Percentiles rank a stretch among this genome's conserved stretches.
These are phyloP conservation scores for Ceratobasidium sp. DNA, from an alignment of 1,284 basidiomycete species.

Conservation along the genomic window DNA sequence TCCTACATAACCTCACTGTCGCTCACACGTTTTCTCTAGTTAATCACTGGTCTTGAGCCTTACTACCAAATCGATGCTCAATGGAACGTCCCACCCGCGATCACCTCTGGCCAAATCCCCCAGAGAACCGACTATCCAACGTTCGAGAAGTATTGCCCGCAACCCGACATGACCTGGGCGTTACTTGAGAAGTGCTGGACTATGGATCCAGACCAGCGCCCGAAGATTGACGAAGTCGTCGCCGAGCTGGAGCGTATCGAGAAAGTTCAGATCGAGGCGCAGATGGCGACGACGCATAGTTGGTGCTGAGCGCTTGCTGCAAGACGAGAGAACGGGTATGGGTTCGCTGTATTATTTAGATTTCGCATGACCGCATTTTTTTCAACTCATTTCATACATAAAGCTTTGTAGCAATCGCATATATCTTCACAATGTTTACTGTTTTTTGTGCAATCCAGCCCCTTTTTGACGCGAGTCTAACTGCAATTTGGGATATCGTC, in stretches of 20 bases:
- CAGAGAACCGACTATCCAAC: neutral
- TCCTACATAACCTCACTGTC: neutral
- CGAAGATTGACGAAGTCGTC: conserved; percentile 4
- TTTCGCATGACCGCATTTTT: no score
- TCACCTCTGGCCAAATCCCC: neutral
- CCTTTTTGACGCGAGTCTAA: no score
- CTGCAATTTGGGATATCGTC: no score
- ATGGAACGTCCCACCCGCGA: neutral
- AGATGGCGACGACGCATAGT: neutral
- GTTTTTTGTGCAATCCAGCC: no score
- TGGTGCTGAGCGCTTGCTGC: no score
- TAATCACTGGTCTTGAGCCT: conserved; percentile 1
- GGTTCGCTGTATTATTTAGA: no score
- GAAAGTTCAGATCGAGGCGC: neutral
- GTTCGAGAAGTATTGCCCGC: conserved; percentile 12
- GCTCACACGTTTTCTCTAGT: neutral
- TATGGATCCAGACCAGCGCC: neutral
- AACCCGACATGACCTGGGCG: conserved; percentile 13
- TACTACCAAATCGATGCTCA: neutral
- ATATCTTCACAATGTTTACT: no score
- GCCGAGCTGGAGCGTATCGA: conserved; percentile 6
- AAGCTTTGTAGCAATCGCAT: no score
- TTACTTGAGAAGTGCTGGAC: conserved; percentile 23
- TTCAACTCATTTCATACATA: no score
- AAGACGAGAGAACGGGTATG: no score